Conservation (phyloP, 1,284 basidiomycete genomes). For the Porodaedalea pini region DNA sequence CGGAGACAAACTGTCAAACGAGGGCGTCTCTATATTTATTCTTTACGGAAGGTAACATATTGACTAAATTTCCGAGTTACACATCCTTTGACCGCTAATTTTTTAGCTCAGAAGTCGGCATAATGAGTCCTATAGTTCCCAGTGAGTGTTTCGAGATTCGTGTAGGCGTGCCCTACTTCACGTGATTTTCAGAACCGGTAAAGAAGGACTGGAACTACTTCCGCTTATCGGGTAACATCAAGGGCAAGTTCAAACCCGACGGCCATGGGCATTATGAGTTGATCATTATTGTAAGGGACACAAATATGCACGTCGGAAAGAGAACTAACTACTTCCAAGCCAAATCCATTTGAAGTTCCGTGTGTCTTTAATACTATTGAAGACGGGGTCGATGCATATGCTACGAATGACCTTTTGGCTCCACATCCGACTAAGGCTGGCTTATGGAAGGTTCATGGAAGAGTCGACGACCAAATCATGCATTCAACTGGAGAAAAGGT, state of each 20-base stretch:
- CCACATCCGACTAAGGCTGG: constrained; percentile 44
- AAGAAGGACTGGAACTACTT: constrained; percentile 30
- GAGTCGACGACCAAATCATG: constrained; percentile 51
- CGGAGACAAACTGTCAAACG: constrained; percentile 27
- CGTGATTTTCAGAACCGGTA: constrained; percentile 10
- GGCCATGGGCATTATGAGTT: constrained; percentile 25
- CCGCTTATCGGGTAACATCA: constrained; percentile 11
- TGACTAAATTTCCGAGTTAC: too few species aligned
- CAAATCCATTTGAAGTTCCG: constrained; percentile 8
- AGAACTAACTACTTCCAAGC: constrained; percentile 20
- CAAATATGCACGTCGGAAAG: neutral
- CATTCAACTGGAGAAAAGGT: constrained; percentile 51
- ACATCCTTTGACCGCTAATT: neutral
- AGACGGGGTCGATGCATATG: constrained; percentile 31
- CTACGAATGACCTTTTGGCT: constrained; percentile 40
- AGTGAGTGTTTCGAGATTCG: constrained; percentile 18
- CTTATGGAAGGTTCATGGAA: constrained; percentile 43
- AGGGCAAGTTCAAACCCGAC: constrained; percentile 13
- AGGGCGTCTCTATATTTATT: constrained; percentile 26
- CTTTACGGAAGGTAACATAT: constrained; percentile 28
- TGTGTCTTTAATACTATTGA: constrained; percentile 21
- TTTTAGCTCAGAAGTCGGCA: constrained; percentile 24
- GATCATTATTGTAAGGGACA: constrained; percentile 17
- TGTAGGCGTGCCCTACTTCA: neutral
- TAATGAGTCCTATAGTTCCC: constrained; percentile 21